Base-by-base conservation (phyloP, 768 basidiomycete genomes). In the Tylopilus sp. region DNA sequence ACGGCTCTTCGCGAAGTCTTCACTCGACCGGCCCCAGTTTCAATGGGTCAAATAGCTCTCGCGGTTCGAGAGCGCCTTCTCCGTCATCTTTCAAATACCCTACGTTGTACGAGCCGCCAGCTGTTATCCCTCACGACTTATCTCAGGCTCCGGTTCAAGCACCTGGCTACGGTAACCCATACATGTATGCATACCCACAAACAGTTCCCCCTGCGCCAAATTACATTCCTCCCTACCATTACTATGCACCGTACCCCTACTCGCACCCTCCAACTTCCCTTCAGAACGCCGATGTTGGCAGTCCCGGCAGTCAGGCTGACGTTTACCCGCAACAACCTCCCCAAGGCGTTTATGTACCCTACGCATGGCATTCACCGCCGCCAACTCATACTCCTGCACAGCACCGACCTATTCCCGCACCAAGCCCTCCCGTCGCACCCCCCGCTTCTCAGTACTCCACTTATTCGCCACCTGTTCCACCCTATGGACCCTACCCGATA, bases 11-110 rank as follows among this genome's bases (percentile, higher is more conserved):
- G 8, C 79, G 83, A 51, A 82, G 85, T 23, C 65, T 83, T 25
- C 80, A 83, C 38, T 77, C 81, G 35, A 72, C 69, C 47, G 78
- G 75, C 22, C 75, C 68, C 52, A 71, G 69, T 28, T 82, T 79
- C 65, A 75, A 75, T 41, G 79, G 79, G 4, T 78, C 81, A 17
- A 75, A 72, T 35, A 85, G 83, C 62, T 83, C 86, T 17, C 83
- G 85, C 44, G 82, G 79, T 57, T 89, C 87, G 22, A 74, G 88
- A 57, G 84, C 88, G 3, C 75, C 86, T 13, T 90, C 88, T 9
- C 86, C 89, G 3, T 70, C 67, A 22, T 81, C 86, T 25, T 86
- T 90, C 71, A 82, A 78, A 50, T 92, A 83, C 66, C 77, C 88
- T 17, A 78, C 81, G 2, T 69, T 90, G 35, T 89, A 91, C 58